phyloP scores from a whole-genome alignment of 1,284 basidiomycete species.

The Lentinus polychrous region DNA sequence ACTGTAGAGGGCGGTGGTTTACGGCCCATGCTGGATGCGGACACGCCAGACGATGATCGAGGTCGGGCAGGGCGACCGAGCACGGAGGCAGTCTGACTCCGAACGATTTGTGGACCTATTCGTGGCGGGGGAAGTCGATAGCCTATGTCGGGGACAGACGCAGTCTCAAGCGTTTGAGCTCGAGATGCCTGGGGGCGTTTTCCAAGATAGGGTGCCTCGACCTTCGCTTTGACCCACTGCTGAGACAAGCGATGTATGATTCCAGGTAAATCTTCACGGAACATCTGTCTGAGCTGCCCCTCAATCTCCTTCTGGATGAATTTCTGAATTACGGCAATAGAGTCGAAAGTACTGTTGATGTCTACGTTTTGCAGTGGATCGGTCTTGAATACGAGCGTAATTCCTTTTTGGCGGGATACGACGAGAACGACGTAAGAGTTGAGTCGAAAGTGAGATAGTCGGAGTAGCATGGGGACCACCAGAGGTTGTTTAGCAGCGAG shows the following conservation, averaged over 20 bases:
- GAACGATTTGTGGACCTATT: slow-evolving; percentile 16
- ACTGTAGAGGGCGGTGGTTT: slow-evolving; percentile 15
- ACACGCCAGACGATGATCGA: slow-evolving; percentile 20
- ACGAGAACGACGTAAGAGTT: slow-evolving; percentile 97
- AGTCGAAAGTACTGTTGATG: slow-evolving; percentile 97
- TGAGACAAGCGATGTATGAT: slow-evolving; percentile 97
- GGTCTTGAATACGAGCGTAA: slow-evolving; percentile 99
- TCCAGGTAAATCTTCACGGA: slow-evolving; percentile 92
- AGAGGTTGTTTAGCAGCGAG: slow-evolving; percentile 89
- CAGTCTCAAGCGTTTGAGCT: slow-evolving; percentile 26
- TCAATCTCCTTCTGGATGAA: slow-evolving; percentile 98
- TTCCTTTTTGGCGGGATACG: slow-evolving; percentile 94
- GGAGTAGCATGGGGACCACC: slow-evolving; percentile 96
- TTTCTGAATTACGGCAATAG: slow-evolving; percentile 94
- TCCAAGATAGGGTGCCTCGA: slow-evolving; percentile 70
- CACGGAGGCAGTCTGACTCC: slow-evolving; percentile 15
- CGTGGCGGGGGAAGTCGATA: slow-evolving; percentile 15
- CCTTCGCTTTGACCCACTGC: slow-evolving; percentile 87
- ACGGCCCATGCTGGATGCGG: slow-evolving; percentile 18
- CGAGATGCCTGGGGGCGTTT: slow-evolving; percentile 35
- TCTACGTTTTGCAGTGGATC: slow-evolving; percentile 98
- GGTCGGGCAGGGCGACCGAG: slow-evolving; percentile 14
- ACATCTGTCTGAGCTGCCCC: slow-evolving; percentile 95
- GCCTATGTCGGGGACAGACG: slow-evolving; percentile 24
- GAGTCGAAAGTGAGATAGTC: slow-evolving; percentile 91